Evolutionary conservation across 805 yeast genomes (phyloP).

Genomic region (Candida suzukii): DNA sequence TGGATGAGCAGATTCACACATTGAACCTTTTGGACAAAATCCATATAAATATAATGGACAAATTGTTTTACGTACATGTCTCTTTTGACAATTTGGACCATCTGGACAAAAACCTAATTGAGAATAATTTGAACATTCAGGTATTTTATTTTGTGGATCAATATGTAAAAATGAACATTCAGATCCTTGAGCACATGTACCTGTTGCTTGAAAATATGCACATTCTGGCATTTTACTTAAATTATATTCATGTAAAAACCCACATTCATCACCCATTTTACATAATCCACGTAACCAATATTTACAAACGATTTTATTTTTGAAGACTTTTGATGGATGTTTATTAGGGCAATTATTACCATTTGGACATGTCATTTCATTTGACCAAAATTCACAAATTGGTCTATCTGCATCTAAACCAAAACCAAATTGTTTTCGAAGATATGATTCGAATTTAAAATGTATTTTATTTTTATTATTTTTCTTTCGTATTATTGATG

Average conservation of each 20-base stretch:
- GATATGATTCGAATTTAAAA: conserved; percentile 72
- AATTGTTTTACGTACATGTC: conserved; percentile 69
- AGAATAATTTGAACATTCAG: conserved; percentile 74
- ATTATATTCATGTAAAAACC: conserved; percentile 91
- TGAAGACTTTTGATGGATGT: conserved; percentile 56
- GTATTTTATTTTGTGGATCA: conserved; percentile 84
- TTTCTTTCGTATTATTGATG: no score
- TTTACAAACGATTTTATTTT: conserved; percentile 86
- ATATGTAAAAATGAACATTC: conserved; percentile 92
- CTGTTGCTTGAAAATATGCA: conserved; percentile 73
- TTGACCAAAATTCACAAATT: conserved; percentile 65
- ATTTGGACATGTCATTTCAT: conserved; percentile 63
- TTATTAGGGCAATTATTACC: conserved; percentile 84
- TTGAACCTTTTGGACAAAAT: conserved; percentile 85
- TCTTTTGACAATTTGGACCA: conserved; percentile 78
- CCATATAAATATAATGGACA: conserved; percentile 85
- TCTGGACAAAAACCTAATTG: conserved; percentile 85
- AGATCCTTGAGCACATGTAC: conserved; percentile 85
- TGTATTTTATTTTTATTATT: background rate
- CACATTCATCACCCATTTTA: conserved; percentile 94
- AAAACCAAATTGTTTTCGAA: conserved; percentile 71
- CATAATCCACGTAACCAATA: conserved; percentile 98
- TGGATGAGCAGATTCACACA: conserved; percentile 80
- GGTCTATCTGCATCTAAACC: conserved; percentile 89
- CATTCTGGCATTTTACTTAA: conserved; percentile 96